Evolutionary conservation across 495 filamentous ascomycete genomes (phyloP).

Genomic region (Tuber borchii): DNA sequence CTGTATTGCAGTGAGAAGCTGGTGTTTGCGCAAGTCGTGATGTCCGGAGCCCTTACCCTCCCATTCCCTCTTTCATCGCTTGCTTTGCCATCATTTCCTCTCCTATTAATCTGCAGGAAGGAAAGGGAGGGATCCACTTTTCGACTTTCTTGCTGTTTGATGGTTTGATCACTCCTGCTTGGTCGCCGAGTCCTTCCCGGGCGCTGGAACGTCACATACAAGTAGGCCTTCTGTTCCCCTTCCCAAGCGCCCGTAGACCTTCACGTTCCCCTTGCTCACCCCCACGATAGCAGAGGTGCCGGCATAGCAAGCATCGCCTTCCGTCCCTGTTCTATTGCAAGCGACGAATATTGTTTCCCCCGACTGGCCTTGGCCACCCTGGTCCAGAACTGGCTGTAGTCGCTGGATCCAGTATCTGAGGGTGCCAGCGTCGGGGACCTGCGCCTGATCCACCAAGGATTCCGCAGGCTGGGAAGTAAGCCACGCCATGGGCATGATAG

Average conservation of each 20-base stretch:
- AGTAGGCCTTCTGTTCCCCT: slow-evolving; percentile 59
- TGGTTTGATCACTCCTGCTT: slow-evolving; percentile 11
- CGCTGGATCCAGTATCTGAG: slow-evolving; percentile 86
- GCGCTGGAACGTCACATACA: slow-evolving; percentile 43
- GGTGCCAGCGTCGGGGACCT: slow-evolving; percentile 65
- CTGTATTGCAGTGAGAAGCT: slow-evolving; percentile 8
- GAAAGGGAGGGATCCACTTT: slow-evolving; percentile 2
- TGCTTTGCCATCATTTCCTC: background rate
- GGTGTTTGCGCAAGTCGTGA: slow-evolving; percentile 30
- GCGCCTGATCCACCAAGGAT: slow-evolving; percentile 37
- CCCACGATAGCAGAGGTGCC: slow-evolving; percentile 79
- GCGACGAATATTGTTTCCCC: slow-evolving; percentile 68
- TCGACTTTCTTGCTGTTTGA: background rate
- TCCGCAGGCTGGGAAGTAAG: slow-evolving; percentile 55
- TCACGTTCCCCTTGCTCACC: slow-evolving; percentile 59
- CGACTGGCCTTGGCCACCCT: slow-evolving; percentile 44
- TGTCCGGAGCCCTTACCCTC: slow-evolving; percentile 17
- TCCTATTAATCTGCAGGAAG: slow-evolving; percentile 19
- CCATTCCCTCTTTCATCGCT: slow-evolving; percentile 8
- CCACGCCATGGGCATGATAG: slow-evolving; percentile 88
- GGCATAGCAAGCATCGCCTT: slow-evolving; percentile 65
- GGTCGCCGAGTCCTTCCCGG: slow-evolving; percentile 22
- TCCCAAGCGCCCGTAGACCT: slow-evolving; percentile 63
- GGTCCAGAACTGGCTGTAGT: slow-evolving; percentile 63
- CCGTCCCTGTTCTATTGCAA: slow-evolving; percentile 71